Percentiles rank a stretch among this genome's conserved stretches.
Conservation (phyloP, 768 basidiomycete genomes). For the Lanmaoa rubissima region DNA sequence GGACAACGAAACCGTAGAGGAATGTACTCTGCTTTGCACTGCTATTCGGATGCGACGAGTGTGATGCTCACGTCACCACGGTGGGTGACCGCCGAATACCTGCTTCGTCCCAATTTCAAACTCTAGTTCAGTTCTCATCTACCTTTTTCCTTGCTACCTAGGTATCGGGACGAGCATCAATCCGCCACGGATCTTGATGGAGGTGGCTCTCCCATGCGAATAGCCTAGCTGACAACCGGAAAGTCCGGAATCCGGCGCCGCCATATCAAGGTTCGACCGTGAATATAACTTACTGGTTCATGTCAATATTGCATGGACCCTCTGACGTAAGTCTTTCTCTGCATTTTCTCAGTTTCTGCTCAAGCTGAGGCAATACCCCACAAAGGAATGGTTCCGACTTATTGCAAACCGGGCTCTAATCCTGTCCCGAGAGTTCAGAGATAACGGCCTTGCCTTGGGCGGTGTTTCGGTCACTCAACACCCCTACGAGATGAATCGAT, state of each 20-base stretch:
- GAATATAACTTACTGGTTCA: neutral
- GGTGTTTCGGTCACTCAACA: neutral
- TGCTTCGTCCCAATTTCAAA: neutral
- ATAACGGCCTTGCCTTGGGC: neutral
- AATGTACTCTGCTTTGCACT: too few species aligned
- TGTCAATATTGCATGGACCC: neutral
- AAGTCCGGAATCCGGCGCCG: too few species aligned
- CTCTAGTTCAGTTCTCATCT: neutral
- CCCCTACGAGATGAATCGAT: neutral
- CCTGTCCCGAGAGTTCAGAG: neutral
- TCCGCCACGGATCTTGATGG: neutral
- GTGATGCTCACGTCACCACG: conserved; percentile 5
- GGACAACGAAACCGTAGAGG: neutral
- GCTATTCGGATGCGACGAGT: neutral
- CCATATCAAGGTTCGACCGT: neutral
- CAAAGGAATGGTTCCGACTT: neutral
- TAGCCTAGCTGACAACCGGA: neutral
- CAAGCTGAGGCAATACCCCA: neutral
- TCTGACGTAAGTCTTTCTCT: neutral
- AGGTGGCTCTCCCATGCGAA: neutral
- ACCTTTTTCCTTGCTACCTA: neutral
- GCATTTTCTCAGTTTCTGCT: neutral
- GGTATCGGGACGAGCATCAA: neutral
- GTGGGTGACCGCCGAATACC: neutral
- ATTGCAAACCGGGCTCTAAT: neutral